Base-by-base conservation (phyloP, 176 grass and related monocot genomes). In the Ampelocalamus luodianensis region DNA sequence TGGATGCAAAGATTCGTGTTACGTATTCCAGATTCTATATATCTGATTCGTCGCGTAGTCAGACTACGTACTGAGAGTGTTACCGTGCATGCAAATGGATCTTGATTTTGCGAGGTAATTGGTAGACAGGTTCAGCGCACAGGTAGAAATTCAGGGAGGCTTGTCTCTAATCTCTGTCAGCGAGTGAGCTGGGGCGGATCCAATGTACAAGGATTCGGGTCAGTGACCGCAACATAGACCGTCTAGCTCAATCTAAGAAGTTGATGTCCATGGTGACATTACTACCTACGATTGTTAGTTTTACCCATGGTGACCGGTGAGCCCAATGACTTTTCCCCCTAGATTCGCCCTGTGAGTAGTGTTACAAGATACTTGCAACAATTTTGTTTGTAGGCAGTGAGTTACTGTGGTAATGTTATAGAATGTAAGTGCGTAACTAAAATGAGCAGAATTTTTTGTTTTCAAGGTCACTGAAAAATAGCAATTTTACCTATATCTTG, bases 1-100 rank as follows among this genome's bases (percentile, higher is more conserved):
- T 0, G 59, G 90, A 46, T 16, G 78, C 78, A n/a, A 10, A 42
- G 79, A 84, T 86, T 85, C 86, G 59, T 69, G 18, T 45, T 54
- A 23, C 12, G 15, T 48, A 32, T 23, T 40, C 63, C 8, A 17
- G 12, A 53, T 32, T 22, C 42, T 50, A 2, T 45, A 29, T 82
- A 15, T 13, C 23, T 61, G 23, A 61, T 27, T 27, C 59, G 59
- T 13, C 14, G 23, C 10, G 59, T 13, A 3, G 59, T 61, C 59
- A 13, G 59, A 0, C n/a, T 26, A 26, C 8, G 42, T 43, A 8
- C n/a, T 12, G n/a, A 23, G 10, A 26, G 58, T 62, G 5, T 29
- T 13, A 14, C 26, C 5, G 26, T 64, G 61, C 61, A 0, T 32
- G 26, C 61, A 15, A 3, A 14, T 14, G 24, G 58, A 26, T 61